These are phyloP conservation scores for Sideroxylon spinosum DNA, from an alignment of 179 eudicot genomes.

Conservation along the genomic window DNA sequence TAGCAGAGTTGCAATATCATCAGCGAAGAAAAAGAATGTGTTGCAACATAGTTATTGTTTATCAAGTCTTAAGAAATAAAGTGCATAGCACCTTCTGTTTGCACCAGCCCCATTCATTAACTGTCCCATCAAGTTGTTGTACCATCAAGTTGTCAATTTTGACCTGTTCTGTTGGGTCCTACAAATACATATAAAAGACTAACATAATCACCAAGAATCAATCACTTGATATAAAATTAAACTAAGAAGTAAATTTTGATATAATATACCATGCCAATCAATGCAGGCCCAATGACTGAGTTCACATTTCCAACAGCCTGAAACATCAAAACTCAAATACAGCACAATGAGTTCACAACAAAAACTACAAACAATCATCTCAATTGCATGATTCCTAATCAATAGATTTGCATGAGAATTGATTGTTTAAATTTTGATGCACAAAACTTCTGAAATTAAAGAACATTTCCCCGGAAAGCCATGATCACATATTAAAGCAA, in stretches of 20 bases:
- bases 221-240: background rate
- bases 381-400: background rate
- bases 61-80: background rate
- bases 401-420: background rate
- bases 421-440: background rate
- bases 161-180: constrained; percentile 62
- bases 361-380: background rate
- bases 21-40: background rate
- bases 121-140: constrained; percentile 53
- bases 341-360: background rate
- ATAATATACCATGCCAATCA: constrained; percentile 56
- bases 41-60: background rate
- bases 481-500: background rate
- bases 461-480: background rate
- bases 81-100: constrained; percentile 69
- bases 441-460: background rate
- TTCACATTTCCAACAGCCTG: constrained; percentile 65
- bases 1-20: background rate
- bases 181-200: constrained; percentile 5
- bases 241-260: background rate
- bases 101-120: constrained; percentile 99
- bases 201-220: background rate
- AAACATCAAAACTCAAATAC: background rate
- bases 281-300: constrained; percentile 59
- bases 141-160: constrained; percentile 66